Base-by-base conservation (phyloP, 2,329 filamentous ascomycete species). In the Aspergillus costaricaensis region DNA sequence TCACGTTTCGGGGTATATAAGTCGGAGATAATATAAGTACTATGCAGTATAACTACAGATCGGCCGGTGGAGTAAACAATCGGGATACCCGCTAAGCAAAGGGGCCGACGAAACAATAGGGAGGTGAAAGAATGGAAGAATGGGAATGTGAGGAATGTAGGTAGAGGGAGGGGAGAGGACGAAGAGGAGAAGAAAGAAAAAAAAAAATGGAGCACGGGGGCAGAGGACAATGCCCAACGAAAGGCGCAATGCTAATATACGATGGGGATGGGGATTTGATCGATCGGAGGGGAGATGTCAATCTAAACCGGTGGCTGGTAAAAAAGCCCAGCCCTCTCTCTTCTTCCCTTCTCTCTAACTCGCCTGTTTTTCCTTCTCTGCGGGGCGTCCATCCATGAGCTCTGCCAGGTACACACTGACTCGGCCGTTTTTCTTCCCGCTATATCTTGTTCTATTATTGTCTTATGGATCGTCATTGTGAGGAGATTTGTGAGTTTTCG, bases 221-320 rank as follows among this genome's bases (percentile, higher is more conserved):
- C 47, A 25, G 21, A 19, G 30, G 21, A 12, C 25, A 47, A 50
- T 56, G 60, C 52, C 60, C 56, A 59, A 62, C 55, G 48, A 32
- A 30, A 55, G 57, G 32, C 32, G 32, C 15, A 15, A 36, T 57
- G 49, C 43, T 57, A 56, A 62, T 49, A 44, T 39, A 60, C 59
- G 62, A 62, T 56, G 57, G 17, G 49, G 47, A 49, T 57, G n/a
- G 23, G 15, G 32, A 19, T 15, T 44, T 19, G 47, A 50, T 50
- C 25, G 53, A 19, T 27, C 38, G 27, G n/a, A 17, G 25, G 32
- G 32, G 32, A 14, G 32, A 55, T 41, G 27, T 44, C 44, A 60
- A 58, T 53, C 57, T 61, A 57, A 61, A 57, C 57, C 52, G 63
- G 65, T 67, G 65, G 65, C 65, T 67, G 65, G 63, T 53, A 59